Percentiles rank a stretch among this genome's conserved stretches.
These are phyloP conservation scores for Prinsepia uniflora DNA, from an alignment of 306 rosid species.

Conservation along the genomic window DNA sequence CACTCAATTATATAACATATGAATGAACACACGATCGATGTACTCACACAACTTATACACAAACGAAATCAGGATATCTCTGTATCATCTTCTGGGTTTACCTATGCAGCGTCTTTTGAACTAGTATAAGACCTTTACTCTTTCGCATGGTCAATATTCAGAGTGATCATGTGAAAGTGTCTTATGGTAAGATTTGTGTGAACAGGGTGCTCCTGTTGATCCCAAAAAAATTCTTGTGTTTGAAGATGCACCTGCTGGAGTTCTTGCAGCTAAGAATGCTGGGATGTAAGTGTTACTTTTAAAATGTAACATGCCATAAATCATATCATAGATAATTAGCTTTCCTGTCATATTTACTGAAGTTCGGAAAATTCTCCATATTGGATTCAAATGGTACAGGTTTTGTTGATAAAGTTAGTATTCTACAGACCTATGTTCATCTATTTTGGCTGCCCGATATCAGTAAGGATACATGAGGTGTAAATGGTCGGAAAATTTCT, in stretches of 20 bases:
- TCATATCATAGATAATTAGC: background rate
- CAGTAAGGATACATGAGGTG: background rate
- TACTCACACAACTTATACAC: background rate
- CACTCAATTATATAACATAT: background rate
- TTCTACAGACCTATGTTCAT: background rate
- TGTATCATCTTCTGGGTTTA: background rate
- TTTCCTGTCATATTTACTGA: slow-evolving; percentile 4
- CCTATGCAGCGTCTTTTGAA: too few relatives aligned
- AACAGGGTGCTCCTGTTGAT: slow-evolving; percentile 72
- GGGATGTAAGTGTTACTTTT: slow-evolving; percentile 67
- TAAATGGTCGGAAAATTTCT: too few relatives aligned
- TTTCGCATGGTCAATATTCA: slow-evolving; percentile 11
- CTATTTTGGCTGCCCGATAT: background rate
- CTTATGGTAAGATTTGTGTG: slow-evolving; percentile 26
- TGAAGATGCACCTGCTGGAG: slow-evolving; percentile 98
- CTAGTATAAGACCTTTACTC: slow-evolving; percentile 10
- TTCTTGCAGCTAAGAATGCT: slow-evolving; percentile 85
- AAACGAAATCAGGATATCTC: background rate
- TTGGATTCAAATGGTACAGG: slow-evolving; percentile 6
- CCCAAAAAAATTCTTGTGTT: slow-evolving; percentile 62
- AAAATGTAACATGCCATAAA: background rate
- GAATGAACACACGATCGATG: background rate
- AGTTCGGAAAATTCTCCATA: background rate
- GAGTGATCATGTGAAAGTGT: slow-evolving; percentile 10
- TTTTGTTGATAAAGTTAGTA: background rate